A percentile compares a stretch with the other conserved stretches of the same genome.
phyloP scores from a whole-genome alignment of 441 rosid genomes.

The Syzygium malaccense region DNA sequence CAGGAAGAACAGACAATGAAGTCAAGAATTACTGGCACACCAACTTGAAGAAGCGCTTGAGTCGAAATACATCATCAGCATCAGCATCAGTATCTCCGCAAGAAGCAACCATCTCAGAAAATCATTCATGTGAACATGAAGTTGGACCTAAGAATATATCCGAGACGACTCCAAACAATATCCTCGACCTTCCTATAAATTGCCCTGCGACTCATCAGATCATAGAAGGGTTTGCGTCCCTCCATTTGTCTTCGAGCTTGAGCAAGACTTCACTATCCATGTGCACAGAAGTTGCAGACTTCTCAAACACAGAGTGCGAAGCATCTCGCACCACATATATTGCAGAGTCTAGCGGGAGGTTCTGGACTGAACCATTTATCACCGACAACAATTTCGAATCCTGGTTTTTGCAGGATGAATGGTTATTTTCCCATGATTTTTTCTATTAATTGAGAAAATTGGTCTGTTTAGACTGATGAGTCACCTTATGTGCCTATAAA shows the following conservation, averaged over 20 bases:
- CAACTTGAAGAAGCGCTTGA: conserved; percentile 34
- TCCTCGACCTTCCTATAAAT: not conserved
- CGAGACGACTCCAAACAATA: not conserved
- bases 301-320: conserved; percentile 2
- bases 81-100: not conserved
- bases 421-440: not conserved
- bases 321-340: conserved; percentile 9
- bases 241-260: conserved; percentile 9
- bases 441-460: not conserved
- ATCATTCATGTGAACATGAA: not conserved
- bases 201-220: not conserved
- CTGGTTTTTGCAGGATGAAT: not conserved
- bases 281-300: not conserved
- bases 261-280: conserved; percentile 7
- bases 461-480: not conserved
- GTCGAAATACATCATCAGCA: not conserved
- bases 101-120: not conserved
- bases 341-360: conserved; percentile 13
- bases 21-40: conserved; percentile 70
- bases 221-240: conserved; percentile 18
- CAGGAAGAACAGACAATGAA: conserved; percentile 59
- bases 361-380: conserved; percentile 55
- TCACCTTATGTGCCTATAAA: not conserved
- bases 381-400: conserved; percentile 3
- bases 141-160: not conserved